These are phyloP conservation scores for Phyllosticta citribraziliensis DNA, from an alignment of 2,329 filamentous ascomycete species.

Conservation along the genomic window DNA sequence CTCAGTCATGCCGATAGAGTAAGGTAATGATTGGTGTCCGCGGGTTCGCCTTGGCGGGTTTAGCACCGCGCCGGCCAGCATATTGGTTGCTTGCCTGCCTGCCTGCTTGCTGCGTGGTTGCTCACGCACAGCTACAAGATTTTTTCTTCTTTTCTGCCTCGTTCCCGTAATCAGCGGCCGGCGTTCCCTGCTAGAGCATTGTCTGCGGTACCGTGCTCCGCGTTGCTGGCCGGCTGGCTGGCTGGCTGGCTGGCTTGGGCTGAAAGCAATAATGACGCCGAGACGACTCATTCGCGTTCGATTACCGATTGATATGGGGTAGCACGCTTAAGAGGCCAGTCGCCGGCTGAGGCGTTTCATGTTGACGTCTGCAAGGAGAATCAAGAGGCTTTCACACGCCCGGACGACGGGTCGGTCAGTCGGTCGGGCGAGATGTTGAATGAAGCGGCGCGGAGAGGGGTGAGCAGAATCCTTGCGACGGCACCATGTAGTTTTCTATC, in stretches of 20 bases:
- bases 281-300: not conserved
- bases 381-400: not conserved
- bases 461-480: not conserved
- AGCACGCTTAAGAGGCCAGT: not conserved
- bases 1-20: not conserved
- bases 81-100: not conserved
- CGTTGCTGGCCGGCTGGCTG: too few relatives aligned
- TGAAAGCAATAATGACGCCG: not conserved
- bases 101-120: not conserved
- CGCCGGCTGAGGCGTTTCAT: not conserved
- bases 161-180: not conserved
- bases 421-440: not conserved
- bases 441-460: not conserved
- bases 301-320: not conserved
- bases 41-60: not conserved
- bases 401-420: not conserved
- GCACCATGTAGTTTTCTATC: not conserved
- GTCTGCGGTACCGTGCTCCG: not conserved
- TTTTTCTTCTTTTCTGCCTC: not conserved
- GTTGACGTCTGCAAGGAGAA: not conserved
- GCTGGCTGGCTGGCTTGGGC: too few relatives aligned
- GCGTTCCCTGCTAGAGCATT: not conserved
- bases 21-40: not conserved
- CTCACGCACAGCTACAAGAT: not conserved
- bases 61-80: not conserved